Base-by-base conservation (phyloP, 352 stramenopile genomes). In the Halophytophthora polymorphica region DNA sequence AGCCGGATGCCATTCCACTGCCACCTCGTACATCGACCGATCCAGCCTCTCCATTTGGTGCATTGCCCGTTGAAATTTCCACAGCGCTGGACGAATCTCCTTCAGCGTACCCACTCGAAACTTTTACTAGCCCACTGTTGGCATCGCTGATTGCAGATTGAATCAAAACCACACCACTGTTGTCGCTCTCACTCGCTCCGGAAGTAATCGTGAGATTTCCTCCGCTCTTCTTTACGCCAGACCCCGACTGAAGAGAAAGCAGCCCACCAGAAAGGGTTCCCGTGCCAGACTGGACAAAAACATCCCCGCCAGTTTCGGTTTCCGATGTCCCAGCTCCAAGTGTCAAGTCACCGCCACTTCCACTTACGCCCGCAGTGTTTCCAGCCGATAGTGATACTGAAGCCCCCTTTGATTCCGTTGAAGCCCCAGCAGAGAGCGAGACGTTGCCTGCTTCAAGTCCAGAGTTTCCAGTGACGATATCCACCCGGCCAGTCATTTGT, bases 1-100 rank as follows among this genome's bases (percentile, higher is more conserved):
- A 15, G 14, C 38, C 10, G 11, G 17, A 8, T 17, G 18, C 21
- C 18, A 29, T 29, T 12, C 61, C 58, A 25, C 50, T 67, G 38
- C 54, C 58, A 31, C 58, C 68, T 44, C 42, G 29, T 17, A 83
- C 61, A 34, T 55, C 40, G 33, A 79, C 58, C 22, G 42, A 62
- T 10, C 68, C 71, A 33, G 58, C 69, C 18, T 61, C 54, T 64
- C 50, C 58, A 48, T 6, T 61, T 15, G 48, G 35, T 37, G 58
- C 42, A 36, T 34, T 47, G 28, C 71, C 66, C 13, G 58, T 69
- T 34, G 50, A 63, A 31, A 81, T 39, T 34, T 55, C 50, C 13
- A 58, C 14, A 14, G 42, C 54, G 3, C 67, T 71, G 51, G 59
- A 67, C 36, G 50, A 58, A 50, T 48, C 51, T 23, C 33, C 50